Evolutionary conservation across 441 rosid genomes (phyloP).

Genomic region (Gossypium schwendimanii): DNA sequence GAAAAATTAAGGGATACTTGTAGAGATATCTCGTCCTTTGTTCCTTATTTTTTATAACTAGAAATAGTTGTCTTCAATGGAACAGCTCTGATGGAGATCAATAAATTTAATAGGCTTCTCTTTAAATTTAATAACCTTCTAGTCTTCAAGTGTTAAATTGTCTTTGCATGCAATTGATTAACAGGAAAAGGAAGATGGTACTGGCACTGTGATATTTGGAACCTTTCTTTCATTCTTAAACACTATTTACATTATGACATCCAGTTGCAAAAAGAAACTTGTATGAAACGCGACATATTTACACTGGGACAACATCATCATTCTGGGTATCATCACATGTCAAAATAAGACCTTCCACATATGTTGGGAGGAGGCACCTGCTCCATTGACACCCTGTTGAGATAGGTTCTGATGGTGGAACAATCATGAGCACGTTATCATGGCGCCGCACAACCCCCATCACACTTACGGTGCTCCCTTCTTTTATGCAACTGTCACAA

Average conservation of each 20-base stretch:
- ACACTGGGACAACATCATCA: conserved; percentile 72
- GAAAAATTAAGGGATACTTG: neutral
- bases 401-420: conserved; percentile 62
- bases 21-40: neutral
- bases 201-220: neutral
- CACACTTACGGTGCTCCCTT: conserved; percentile 91
- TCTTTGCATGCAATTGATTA: conserved; percentile 13
- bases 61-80: neutral
- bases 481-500: conserved; percentile 48
- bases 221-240: neutral
- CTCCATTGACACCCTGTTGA: conserved; percentile 78
- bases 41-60: neutral
- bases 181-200: conserved; percentile 5
- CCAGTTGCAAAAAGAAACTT: conserved; percentile 18
- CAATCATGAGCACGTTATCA: conserved; percentile 75
- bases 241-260: conserved; percentile 16
- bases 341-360: conserved; percentile 67
- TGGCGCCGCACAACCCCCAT: conserved; percentile 87
- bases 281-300: conserved; percentile 19
- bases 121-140: neutral
- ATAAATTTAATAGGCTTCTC: neutral
- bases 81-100: neutral
- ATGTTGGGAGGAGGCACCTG: conserved; percentile 66
- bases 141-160: conserved; percentile 1
- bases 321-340: conserved; percentile 71